A percentile compares a stretch with the other conserved stretches of the same genome.
phyloP scores from a whole-genome alignment of 306 rosid species.

The Rosa multiflora region DNA sequence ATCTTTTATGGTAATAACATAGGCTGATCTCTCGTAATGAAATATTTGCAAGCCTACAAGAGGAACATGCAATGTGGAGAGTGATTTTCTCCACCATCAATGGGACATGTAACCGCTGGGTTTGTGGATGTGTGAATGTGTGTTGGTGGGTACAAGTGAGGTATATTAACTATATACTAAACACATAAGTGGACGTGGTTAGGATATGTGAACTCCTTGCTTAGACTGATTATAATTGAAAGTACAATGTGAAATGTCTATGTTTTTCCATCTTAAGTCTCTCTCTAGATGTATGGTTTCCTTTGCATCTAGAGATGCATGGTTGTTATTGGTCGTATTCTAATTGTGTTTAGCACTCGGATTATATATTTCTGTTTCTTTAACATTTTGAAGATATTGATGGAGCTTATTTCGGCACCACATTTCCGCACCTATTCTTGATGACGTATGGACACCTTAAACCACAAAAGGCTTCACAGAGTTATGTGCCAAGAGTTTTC shows the following conservation, averaged over 20 bases:
- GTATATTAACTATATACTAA: too few species aligned
- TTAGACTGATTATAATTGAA: neutral
- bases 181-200: neutral
- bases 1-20: neutral
- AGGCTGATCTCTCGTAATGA: neutral
- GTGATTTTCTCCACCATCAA: neutral
- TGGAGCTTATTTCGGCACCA: conserved; percentile 88
- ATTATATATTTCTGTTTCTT: conserved; percentile 30
- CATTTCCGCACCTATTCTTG: conserved; percentile 77
- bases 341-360: neutral
- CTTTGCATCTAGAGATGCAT: too few species aligned
- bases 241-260: neutral
- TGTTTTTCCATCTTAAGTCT: neutral
- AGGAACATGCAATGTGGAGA: neutral
- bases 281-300: neutral
- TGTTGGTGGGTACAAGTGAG: neutral
- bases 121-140: neutral
- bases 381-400: conserved; percentile 60
- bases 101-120: neutral
- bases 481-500: conserved; percentile 78
- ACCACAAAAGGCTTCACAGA: conserved; percentile 70
- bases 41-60: neutral
- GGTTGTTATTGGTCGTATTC: neutral
- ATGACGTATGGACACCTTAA: conserved; percentile 79
- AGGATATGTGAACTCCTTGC: neutral